Evolutionary conservation across 2,329 filamentous ascomycete genomes (phyloP).

Genomic region (Trichoderma citrinoviride): DNA sequence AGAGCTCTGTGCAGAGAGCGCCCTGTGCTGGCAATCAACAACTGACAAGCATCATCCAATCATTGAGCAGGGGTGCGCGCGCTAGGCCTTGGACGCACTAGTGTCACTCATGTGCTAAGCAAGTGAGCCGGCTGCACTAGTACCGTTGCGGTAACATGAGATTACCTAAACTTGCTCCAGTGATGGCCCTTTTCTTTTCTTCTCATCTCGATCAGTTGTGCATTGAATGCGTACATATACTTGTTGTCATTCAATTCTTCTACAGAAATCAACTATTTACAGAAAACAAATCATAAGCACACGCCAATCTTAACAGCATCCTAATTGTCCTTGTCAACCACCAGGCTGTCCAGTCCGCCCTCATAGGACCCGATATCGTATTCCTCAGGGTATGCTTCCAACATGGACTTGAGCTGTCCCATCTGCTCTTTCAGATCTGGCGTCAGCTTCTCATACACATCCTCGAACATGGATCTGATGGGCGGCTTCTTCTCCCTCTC

Average conservation of each 20-base stretch:
- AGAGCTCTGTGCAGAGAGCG: neutral
- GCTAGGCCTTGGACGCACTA: neutral
- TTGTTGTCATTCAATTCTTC: neutral
- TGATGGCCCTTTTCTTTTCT: neutral
- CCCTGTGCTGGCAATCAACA: neutral
- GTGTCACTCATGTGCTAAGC: neutral
- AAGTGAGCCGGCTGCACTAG: neutral
- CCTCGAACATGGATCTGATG: constrained; percentile 72
- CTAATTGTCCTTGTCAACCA: constrained; percentile 24
- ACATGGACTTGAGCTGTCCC: constrained; percentile 65
- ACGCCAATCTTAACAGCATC: neutral
- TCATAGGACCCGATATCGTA: constrained; percentile 81
- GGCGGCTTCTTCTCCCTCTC: constrained; percentile 78
- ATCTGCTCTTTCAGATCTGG: constrained; percentile 74
- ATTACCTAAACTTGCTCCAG: neutral
- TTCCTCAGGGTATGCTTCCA: constrained; percentile 86
- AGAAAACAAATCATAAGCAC: neutral
- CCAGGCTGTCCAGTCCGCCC: constrained; percentile 65
- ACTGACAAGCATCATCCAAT: too few species aligned
- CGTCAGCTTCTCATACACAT: constrained; percentile 85
- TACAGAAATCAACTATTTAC: neutral
- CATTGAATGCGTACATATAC: too few species aligned
- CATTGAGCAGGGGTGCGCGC: neutral
- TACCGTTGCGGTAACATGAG: neutral
- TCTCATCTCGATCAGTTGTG: neutral